Base-by-base conservation (phyloP, 768 basidiomycete genomes). In the Inosperma sp. region DNA sequence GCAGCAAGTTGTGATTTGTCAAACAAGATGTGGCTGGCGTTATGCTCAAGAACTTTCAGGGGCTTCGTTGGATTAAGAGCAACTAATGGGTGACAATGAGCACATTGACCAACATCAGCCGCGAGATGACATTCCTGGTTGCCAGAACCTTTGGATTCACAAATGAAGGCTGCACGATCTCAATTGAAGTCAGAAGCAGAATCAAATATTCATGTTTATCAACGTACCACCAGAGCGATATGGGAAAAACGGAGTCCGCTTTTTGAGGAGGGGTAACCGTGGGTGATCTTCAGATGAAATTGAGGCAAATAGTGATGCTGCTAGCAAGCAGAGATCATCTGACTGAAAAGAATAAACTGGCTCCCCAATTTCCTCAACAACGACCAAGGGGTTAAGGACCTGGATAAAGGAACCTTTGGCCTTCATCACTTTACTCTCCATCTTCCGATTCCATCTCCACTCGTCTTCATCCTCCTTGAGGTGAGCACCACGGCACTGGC, bases 11-110 rank as follows among this genome's bases (percentile, higher is more conserved):
- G 19, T 17, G 42, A 27, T 12, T 7, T 2, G 27, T 52, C 44
- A 22, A 48, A 49, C 5, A 53, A 29, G 23, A 53, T 16, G 27
- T 52, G 55, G 16, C 36, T 34, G n/a, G 33, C 46, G 22, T 42
- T 42, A 27, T 52, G 55, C 35, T 55, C 54, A 14, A 55, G 33
- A 21, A 56, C 26, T 19, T 42, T 36, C 9, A 36, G 12, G 7
- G n/a, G 35, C 12, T 36, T 36, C 21, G 35, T 10, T 17, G 35
- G n/a, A 16, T 41, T 23, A 1, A 40, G 37, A 40, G 37, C 21
- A 7, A 40, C 21, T 2, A 23, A 12, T 2, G 21, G 21, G 7
- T 23, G 10, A n/a, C 37, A 40, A 40, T 40, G 37, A 40, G 37
- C 5, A 14, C 37, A 40, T 4, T 40, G 21, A 14, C 37, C 37